Evolutionary conservation across 2,329 filamentous ascomycete genomes (phyloP).

Genomic region (Trichoderma sp.): DNA sequence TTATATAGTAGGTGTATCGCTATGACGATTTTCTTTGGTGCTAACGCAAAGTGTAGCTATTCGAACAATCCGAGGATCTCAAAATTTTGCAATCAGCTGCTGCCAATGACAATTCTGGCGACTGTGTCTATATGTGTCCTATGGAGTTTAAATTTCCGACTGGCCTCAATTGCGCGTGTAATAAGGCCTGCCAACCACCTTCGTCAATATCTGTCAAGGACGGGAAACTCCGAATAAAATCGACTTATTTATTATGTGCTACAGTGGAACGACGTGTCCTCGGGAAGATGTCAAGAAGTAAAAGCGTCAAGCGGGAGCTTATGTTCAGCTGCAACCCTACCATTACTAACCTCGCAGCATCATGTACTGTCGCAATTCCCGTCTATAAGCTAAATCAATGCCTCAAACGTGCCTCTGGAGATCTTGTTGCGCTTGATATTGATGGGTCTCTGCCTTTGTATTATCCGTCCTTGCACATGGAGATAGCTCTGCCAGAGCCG

Average conservation of each 20-base stretch:
- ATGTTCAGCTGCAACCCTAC: background rate
- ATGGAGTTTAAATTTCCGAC: background rate
- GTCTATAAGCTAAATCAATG: no score
- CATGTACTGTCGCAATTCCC: no score
- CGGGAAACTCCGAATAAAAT: background rate
- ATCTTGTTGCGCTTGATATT: background rate
- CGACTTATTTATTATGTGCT: background rate
- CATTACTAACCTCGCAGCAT: background rate
- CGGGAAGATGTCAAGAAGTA: background rate
- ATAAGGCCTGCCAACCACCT: background rate
- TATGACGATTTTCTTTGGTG: no score
- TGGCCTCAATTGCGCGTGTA: background rate
- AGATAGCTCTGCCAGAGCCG: background rate
- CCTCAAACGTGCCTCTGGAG: no score
- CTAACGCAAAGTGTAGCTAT: no score
- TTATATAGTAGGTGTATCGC: no score
- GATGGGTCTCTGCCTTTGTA: background rate
- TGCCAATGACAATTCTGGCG: no score
- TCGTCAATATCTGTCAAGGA: background rate
- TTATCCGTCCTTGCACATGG: conserved; percentile 1
- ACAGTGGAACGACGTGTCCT: background rate
- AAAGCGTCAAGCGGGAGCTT: background rate
- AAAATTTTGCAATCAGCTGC: no score
- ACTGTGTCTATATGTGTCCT: no score
- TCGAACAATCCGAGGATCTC: no score